phyloP scores from a whole-genome alignment of 164 flowering plant genomes.

The Nymphaea colorata region DNA sequence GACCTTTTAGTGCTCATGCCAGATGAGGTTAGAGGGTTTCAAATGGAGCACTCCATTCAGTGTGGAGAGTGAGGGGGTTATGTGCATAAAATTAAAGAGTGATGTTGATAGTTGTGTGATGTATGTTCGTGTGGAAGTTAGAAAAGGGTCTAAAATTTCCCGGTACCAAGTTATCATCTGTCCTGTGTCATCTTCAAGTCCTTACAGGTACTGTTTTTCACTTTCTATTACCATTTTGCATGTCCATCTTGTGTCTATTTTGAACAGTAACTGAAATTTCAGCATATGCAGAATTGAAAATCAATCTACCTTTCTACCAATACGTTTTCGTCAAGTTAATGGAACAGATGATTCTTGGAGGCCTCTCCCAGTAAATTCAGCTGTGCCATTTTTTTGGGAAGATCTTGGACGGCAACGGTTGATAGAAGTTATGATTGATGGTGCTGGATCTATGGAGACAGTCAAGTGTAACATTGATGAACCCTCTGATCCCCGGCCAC shows the following conservation, averaged over 20 bases:
- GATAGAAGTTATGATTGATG: slow-evolving; percentile 71
- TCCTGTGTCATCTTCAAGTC: slow-evolving; percentile 59
- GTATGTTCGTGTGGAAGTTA: slow-evolving; percentile 53
- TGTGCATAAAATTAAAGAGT: slow-evolving; percentile 50
- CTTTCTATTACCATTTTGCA: background rate
- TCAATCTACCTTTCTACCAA: slow-evolving; percentile 67
- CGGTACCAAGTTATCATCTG: slow-evolving; percentile 86
- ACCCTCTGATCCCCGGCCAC: slow-evolving; percentile 61
- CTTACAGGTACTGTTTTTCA: slow-evolving; percentile 56
- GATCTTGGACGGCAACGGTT: slow-evolving; percentile 74
- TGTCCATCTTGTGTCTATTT: background rate
- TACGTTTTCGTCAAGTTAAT: slow-evolving; percentile 79
- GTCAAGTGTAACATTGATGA: slow-evolving; percentile 75
- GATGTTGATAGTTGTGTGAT: slow-evolving; percentile 25
- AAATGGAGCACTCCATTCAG: slow-evolving; percentile 88
- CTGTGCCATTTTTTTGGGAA: slow-evolving; percentile 90
- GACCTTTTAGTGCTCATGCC: slow-evolving; percentile 1
- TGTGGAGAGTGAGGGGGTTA: slow-evolving; percentile 62
- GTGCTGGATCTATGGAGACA: slow-evolving; percentile 45
- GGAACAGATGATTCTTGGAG: slow-evolving; percentile 79
- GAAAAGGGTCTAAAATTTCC: slow-evolving; percentile 73
- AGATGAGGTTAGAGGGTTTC: slow-evolving; percentile 75
- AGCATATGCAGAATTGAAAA: slow-evolving; percentile 72
- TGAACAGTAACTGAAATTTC: background rate
- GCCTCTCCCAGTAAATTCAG: slow-evolving; percentile 61